Evolutionary conservation across 768 basidiomycete species (phyloP).

Genomic region (Chalciporus piperatus): DNA sequence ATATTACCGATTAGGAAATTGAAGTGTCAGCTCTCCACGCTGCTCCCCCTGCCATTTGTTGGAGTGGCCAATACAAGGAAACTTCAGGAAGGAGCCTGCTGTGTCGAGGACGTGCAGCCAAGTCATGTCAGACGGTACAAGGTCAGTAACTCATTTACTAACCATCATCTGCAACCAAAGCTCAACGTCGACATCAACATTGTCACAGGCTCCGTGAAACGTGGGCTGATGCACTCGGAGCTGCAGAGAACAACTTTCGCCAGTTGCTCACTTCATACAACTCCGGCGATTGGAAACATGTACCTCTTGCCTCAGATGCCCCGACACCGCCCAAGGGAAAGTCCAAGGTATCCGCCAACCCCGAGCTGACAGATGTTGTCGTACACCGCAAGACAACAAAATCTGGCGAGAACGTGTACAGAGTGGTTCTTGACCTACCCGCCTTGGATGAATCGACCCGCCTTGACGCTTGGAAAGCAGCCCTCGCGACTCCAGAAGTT

Average conservation of each 20-base stretch:
- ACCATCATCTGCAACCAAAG: background rate
- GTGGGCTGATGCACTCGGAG: constrained; percentile 73
- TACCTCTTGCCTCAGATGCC: constrained; percentile 47
- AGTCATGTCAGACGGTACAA: constrained; percentile 59
- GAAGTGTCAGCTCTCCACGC: background rate
- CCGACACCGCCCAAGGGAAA: constrained; percentile 59
- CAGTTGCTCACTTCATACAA: constrained; percentile 70
- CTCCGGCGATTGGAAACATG: constrained; percentile 78
- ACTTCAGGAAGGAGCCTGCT: too few species aligned
- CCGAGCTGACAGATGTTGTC: constrained; percentile 68
- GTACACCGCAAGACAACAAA: constrained; percentile 73
- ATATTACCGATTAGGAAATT: background rate
- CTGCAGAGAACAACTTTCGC: constrained; percentile 75
- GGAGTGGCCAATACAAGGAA: background rate
- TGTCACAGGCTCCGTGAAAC: constrained; percentile 72
- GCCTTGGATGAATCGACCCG: constrained; percentile 52
- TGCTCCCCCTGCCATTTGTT: background rate
- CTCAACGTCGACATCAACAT: background rate
- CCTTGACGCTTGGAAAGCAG: constrained; percentile 77
- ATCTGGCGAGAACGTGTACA: constrained; percentile 73
- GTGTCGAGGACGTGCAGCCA: background rate
- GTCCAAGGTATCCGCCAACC: constrained; percentile 45
- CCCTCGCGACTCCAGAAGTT: constrained; percentile 82
- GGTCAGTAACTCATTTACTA: constrained; percentile 34
- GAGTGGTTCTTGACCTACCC: constrained; percentile 79